A percentile compares a stretch with the other conserved stretches of the same genome.
These are phyloP conservation scores for Allantophomopsis cytisporea DNA, from an alignment of 2,329 filamentous ascomycete genomes.

Conservation along the genomic window DNA sequence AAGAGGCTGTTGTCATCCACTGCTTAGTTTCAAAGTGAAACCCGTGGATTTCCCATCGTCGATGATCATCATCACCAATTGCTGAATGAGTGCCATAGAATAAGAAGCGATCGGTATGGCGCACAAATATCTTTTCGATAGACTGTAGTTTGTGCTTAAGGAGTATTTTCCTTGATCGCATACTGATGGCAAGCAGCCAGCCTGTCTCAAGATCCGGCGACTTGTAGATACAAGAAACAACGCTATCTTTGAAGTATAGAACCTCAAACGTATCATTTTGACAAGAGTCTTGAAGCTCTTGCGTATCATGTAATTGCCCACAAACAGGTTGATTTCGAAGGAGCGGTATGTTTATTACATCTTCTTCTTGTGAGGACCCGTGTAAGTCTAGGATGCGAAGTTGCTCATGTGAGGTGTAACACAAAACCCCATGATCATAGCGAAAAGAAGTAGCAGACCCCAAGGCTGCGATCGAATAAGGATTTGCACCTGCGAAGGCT, in stretches of 20 bases:
- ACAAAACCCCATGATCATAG: constrained; percentile 50
- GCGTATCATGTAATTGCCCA: constrained; percentile 6
- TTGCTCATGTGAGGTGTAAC: constrained; percentile 38
- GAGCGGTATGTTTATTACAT: constrained; percentile 37
- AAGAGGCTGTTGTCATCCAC: constrained; percentile 27
- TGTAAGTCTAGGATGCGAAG: constrained; percentile 49
- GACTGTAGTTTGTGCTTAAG: constrained; percentile 21
- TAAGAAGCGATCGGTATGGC: constrained; percentile 46
- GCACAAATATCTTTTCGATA: constrained; percentile 48
- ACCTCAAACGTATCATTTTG: constrained; percentile 33
- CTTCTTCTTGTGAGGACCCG: constrained; percentile 30
- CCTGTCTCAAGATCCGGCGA: constrained; percentile 19
- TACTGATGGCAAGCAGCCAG: constrained; percentile 25
- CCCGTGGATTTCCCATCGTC: constrained; percentile 48
- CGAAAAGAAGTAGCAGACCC: constrained; percentile 46
- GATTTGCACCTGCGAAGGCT: constrained; percentile 45
- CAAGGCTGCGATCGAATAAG: constrained; percentile 46
- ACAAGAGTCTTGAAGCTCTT: constrained; percentile 21
- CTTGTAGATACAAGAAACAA: constrained; percentile 43
- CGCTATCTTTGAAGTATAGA: constrained; percentile 39
- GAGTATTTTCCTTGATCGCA: not conserved
- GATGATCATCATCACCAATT: constrained; percentile 35
- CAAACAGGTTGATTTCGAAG: constrained; percentile 17
- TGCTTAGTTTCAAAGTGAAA: constrained; percentile 27
- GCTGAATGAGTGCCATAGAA: constrained; percentile 53